Base-by-base conservation (phyloP, 2,329 filamentous ascomycete species). In the Calonectria pteridis region DNA sequence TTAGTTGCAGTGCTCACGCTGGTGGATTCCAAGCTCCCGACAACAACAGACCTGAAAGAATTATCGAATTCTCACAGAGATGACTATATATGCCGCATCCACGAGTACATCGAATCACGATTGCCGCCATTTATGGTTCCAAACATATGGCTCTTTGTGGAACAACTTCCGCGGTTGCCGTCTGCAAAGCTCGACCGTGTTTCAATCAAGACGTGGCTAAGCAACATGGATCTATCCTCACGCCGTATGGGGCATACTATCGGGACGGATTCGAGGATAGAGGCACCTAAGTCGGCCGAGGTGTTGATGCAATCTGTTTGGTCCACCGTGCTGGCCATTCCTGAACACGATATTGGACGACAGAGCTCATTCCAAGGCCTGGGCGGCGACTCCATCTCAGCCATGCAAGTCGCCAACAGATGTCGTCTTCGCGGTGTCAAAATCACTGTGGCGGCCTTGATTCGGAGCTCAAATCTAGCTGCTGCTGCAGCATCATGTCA, bases 281-380 rank as follows among this genome's bases (percentile, higher is more conserved):
- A 62, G 35, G 55, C 55, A 37, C 55, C 33, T 37, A 62, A 62
- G 55, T 62, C 55, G 55, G 29, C 33, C n/a, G 55, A 62, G 35
- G n/a, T 62, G 33, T 62, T 62, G 55, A 62, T 62, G 55, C 55
- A 62, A 37, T 62, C 55, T 37, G 55, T 62, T 62, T 62, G 55
- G 55, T 35, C 55, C 55, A 28, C 55, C 55, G 55, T 62, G 55
- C 23, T 62, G 33, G 55, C 55, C 55, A 62, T 62, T 6, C 33
- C 55, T 62, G 55, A 62, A 62, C 55, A 62, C n/a, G 55, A 62
- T n/a, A 62, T 62, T 37, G 55, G 55, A 62, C 55, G 55, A 62
- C 55, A 62, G 55, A 62, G 55, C 33, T 62, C 33, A 62, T 62
- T 62, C 55, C 55, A 62, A 62, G 55, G 55, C 55, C 35, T 62